Percentiles rank a stretch among this genome's conserved stretches.
phyloP scores from a whole-genome alignment of 305 asterid genomes.

The Solanum chacoense region DNA sequence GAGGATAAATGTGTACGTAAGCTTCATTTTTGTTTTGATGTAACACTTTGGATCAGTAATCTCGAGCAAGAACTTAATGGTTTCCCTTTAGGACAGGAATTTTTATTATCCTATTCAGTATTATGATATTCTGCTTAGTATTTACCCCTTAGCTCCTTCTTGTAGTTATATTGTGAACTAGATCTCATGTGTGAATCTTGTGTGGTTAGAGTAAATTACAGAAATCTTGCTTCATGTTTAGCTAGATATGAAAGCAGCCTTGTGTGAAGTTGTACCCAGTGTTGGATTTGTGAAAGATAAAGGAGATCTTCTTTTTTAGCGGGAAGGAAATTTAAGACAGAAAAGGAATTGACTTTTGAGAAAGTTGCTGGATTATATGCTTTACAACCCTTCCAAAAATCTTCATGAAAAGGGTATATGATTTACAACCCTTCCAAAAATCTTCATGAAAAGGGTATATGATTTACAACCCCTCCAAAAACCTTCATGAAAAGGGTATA shows the following conservation, averaged over 20 bases:
- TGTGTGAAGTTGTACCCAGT: not conserved
- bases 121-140: not conserved
- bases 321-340: not conserved
- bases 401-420: not conserved
- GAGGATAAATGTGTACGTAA: slow-evolving; percentile 58
- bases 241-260: not conserved
- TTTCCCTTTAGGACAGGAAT: not conserved
- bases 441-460: not conserved
- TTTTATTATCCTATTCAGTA: not conserved
- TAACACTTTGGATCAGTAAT: not conserved
- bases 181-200: not conserved
- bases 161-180: slow-evolving; percentile 23
- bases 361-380: not conserved
- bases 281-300: not conserved
- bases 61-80: not conserved
- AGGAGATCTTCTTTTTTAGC: not conserved
- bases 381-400: not conserved
- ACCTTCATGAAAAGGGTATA: not conserved
- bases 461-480: not conserved
- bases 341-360: not conserved
- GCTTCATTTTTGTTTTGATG: not conserved
- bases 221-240: not conserved
- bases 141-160: not conserved
- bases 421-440: not conserved
- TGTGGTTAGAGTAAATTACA: not conserved